These are phyloP conservation scores for Lyophyllum shimeji DNA, from an alignment of 768 basidiomycete genomes.

Conservation along the genomic window DNA sequence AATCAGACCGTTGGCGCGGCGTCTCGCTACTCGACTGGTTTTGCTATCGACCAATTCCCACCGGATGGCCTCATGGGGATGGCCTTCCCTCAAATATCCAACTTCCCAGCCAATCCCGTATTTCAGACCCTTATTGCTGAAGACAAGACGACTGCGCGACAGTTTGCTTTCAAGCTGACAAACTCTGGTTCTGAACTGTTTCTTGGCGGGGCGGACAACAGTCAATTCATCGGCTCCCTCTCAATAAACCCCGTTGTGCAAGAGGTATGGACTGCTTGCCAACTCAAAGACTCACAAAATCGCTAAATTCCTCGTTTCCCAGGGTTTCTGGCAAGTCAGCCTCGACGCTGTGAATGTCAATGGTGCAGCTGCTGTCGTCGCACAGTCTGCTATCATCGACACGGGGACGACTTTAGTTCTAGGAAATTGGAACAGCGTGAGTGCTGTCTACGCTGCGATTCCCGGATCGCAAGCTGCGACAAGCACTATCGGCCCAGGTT, in stretches of 20 bases:
- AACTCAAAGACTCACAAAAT: background rate
- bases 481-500: conserved; percentile 23
- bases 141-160: conserved; percentile 28
- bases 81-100: conserved; percentile 40
- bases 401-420: conserved; percentile 43
- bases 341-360: conserved; percentile 29
- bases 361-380: conserved; percentile 17
- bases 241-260: conserved; percentile 35
- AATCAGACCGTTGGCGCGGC: conserved; percentile 37
- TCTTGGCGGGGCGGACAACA: conserved; percentile 51
- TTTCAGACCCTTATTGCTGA: conserved; percentile 46
- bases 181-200: conserved; percentile 47
- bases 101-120: conserved; percentile 32
- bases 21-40: conserved; percentile 34
- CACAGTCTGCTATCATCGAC: conserved; percentile 33
- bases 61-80: conserved; percentile 45
- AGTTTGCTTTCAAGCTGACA: conserved; percentile 51
- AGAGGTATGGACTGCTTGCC: conserved; percentile 19
- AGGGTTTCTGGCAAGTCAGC: conserved; percentile 35
- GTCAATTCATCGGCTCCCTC: conserved; percentile 44
- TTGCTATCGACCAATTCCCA: conserved; percentile 28
- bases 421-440: conserved; percentile 27
- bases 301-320: background rate
- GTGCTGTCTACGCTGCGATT: conserved; percentile 28
- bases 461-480: conserved; percentile 29